These are phyloP conservation scores for Paralagenidium karlingii DNA, from an alignment of 352 stramenopile species.

Conservation along the genomic window DNA sequence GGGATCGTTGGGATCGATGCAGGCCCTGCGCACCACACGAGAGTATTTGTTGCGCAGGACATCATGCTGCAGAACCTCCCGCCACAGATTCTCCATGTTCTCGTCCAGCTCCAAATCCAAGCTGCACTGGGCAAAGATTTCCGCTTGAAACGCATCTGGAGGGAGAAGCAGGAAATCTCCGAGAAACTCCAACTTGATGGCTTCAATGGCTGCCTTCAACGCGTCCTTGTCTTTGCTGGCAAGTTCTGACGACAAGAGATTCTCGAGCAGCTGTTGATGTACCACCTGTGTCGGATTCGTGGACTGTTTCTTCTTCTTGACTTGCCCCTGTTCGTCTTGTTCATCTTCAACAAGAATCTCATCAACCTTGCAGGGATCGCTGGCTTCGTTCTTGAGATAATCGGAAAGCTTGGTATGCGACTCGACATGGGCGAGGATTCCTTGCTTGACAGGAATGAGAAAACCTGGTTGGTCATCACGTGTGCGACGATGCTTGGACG, in stretches of 20 bases:
- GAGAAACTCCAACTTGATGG: constrained; percentile 66
- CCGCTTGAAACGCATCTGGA: constrained; percentile 35
- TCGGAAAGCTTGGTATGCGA: constrained; percentile 17
- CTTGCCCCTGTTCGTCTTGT: constrained; percentile 52
- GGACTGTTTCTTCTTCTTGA: constrained; percentile 7
- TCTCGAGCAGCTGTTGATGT: too few species aligned
- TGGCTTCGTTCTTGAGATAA: constrained; percentile 21
- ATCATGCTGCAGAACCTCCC: constrained; percentile 27
- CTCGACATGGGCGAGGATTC: constrained; percentile 15
- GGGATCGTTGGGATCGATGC: constrained; percentile 50
- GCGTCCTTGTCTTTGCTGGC: not conserved
- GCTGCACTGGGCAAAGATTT: constrained; percentile 20
- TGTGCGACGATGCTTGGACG: constrained; percentile 9
- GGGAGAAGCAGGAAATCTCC: constrained; percentile 58
- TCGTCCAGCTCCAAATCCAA: not conserved
- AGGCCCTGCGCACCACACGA: constrained; percentile 69
- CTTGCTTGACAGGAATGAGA: constrained; percentile 37
- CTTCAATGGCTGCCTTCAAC: not conserved
- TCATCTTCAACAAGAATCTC: constrained; percentile 36
- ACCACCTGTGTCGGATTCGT: not conserved
- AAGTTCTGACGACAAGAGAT: too few species aligned
- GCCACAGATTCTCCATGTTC: constrained; percentile 37
- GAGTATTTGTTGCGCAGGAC: constrained; percentile 14
- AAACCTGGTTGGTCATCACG: constrained; percentile 18
- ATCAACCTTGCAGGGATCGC: constrained; percentile 4